These are phyloP conservation scores for Madurella fahalii DNA, from an alignment of 2,329 filamentous ascomycete species.

Conservation along the genomic window DNA sequence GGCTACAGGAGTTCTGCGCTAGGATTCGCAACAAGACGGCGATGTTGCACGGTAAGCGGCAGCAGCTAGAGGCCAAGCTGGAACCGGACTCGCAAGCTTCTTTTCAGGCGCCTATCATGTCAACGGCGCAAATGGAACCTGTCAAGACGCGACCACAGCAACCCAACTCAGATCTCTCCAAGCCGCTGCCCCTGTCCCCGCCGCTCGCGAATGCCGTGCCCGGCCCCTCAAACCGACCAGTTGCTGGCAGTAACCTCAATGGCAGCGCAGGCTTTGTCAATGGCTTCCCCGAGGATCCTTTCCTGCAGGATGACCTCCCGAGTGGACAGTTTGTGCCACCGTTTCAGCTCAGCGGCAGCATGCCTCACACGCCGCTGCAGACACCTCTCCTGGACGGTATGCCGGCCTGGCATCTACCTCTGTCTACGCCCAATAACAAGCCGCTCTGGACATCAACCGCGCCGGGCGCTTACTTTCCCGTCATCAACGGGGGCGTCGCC, in stretches of 20 bases:
- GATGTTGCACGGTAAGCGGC: conserved; percentile 13
- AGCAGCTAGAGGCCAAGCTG: neutral
- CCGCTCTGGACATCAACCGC: conserved; percentile 5
- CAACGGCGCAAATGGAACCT: conserved; percentile 17
- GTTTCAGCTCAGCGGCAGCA: conserved; percentile 20
- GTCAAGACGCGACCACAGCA: conserved; percentile 9
- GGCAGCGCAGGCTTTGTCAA: conserved; percentile 21
- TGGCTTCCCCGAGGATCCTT: conserved; percentile 30
- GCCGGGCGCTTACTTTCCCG: neutral
- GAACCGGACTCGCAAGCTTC: neutral
- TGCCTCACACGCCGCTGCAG: conserved; percentile 34
- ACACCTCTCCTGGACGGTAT: conserved; percentile 33
- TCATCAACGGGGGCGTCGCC: no score
- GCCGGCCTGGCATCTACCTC: conserved; percentile 12
- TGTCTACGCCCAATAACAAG: conserved; percentile 20
- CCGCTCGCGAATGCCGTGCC: conserved; percentile 20
- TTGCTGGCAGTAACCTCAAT: neutral
- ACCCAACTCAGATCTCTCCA: conserved; percentile 11
- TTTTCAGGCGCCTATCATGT: conserved; percentile 10
- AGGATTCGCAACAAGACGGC: conserved; percentile 30
- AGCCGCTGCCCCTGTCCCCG: conserved; percentile 18
- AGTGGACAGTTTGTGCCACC: conserved; percentile 10
- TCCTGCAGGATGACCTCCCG: conserved; percentile 15
- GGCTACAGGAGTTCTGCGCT: conserved; percentile 31
- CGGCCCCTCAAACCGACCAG: neutral